Base-by-base conservation (phyloP, 805 yeast genomes). In the Metschnikowia koreensis region DNA sequence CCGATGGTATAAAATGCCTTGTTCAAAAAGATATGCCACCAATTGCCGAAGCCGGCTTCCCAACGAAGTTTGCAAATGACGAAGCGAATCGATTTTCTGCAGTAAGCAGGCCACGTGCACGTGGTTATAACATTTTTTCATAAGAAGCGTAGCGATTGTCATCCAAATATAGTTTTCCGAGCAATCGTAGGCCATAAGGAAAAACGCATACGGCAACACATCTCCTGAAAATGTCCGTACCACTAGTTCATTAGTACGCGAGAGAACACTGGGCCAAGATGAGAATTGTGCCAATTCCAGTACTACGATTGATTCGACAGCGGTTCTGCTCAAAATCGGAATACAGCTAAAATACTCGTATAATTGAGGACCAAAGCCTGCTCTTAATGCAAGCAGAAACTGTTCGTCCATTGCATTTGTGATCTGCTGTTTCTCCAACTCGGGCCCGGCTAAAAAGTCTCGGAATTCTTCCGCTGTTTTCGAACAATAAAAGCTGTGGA, bases 401-500 rank as follows among this genome's bases (percentile, higher is more conserved):
- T 47, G 41, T 39, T 28, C 15, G 28, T 47, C 41, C 17, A 47
- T 34, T 8, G 45, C 38, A n/a, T 12, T 31, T 9, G 40, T 29
- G 40, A 47, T 41, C 36, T 11, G 29, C 28, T 7, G n/a, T 15
- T 13, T 34, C 6, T 47, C 50, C 13, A 22, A 12, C 17, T 41
- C 45, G 22, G 45, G 17, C 28, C 50, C 50, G n/a, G 15, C 17
- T 17, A 47, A 15, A 28, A 36, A 22, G 13, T 5, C 13, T 15
- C 9, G 12, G 29, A 40, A 47, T 10, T 41, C 45, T 9, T 13
- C 37, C 12, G 41, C 36, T n/a, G 40, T 28, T 22, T 41, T 34
- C 17, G 37, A 7, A 26, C 50, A 47, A 10, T 47, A 47, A n/a
- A 26, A 41, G 26, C 41, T 13, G 28, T 47, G 50, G 22, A 47